Conservation (phyloP, 2,329 filamentous ascomycete genomes). For the Epichloe scottii region DNA sequence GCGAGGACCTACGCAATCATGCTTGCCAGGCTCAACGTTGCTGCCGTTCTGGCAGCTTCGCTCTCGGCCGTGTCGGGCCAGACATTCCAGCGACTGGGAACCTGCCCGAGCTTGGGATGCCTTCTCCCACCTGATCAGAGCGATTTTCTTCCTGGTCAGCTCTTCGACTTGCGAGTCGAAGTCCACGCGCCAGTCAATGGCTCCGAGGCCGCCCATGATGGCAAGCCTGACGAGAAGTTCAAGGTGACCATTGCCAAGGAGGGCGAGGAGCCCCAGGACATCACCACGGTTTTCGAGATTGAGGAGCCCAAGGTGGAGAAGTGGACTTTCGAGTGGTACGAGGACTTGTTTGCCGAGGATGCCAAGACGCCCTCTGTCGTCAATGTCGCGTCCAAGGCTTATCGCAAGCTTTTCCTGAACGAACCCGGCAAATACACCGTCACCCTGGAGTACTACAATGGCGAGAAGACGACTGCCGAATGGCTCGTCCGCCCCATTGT, state of each 20-base stretch:
- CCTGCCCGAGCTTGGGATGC: conserved; percentile 46
- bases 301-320: conserved; percentile 61
- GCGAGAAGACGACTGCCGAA: conserved; percentile 56
- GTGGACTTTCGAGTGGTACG: conserved; percentile 78
- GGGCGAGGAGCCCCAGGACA: conserved; percentile 37
- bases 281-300: conserved; percentile 56
- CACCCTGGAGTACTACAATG: conserved; percentile 62
- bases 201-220: conserved; percentile 59
- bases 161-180: conserved; percentile 73
- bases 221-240: conserved; percentile 61
- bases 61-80: conserved; percentile 35
- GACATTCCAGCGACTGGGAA: conserved; percentile 47
- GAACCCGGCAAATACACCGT: conserved; percentile 72
- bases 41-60: conserved; percentile 21
- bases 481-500: conserved; percentile 66
- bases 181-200: conserved; percentile 73
- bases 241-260: conserved; percentile 61
- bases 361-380: conserved; percentile 57
- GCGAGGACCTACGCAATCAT: conserved; percentile 10
- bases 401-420: conserved; percentile 61
- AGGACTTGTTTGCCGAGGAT: conserved; percentile 70
- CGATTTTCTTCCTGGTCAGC: conserved; percentile 74
- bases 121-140: conserved; percentile 51
- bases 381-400: conserved; percentile 69
- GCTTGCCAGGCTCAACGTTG: conserved; percentile 25